Conservation (phyloP, 106 monocot species). For the Dendrobium huoshanense region DNA sequence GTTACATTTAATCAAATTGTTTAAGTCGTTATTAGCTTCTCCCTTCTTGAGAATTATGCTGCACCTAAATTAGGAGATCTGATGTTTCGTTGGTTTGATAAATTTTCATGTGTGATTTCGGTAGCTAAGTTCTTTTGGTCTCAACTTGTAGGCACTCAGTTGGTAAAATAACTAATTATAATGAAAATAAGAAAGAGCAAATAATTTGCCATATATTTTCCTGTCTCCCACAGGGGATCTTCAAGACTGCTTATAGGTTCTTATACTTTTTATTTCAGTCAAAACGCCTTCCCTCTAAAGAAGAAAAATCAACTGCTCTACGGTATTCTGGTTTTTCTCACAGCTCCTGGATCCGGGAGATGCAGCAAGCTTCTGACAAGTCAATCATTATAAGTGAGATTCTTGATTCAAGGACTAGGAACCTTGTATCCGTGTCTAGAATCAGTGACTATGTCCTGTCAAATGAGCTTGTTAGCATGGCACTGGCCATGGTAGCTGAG, state of each 20-base stretch:
- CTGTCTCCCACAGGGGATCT: neutral
- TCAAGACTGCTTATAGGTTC: neutral
- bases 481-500: conserved; percentile 94
- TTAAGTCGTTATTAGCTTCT: neutral
- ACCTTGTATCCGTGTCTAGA: conserved; percentile 91
- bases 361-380: conserved; percentile 94
- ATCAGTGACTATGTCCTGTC: conserved; percentile 95
- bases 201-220: neutral
- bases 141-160: neutral
- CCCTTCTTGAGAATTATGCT: neutral
- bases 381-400: conserved; percentile 96
- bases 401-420: conserved; percentile 86
- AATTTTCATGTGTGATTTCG: neutral
- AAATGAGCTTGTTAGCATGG: conserved; percentile 96
- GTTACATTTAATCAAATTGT: neutral
- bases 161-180: neutral
- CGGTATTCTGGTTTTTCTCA: conserved; percentile 52
- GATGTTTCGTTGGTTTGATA: neutral
- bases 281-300: conserved; percentile 74
- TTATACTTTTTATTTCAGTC: conserved; percentile 42
- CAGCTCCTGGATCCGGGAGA: conserved; percentile 84
- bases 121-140: neutral
- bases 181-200: neutral
- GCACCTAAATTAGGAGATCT: neutral
- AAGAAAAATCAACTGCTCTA: conserved; percentile 33